phyloP scores from a whole-genome alignment of 2,329 filamentous ascomycete genomes.

The Talaromyces sp. region DNA sequence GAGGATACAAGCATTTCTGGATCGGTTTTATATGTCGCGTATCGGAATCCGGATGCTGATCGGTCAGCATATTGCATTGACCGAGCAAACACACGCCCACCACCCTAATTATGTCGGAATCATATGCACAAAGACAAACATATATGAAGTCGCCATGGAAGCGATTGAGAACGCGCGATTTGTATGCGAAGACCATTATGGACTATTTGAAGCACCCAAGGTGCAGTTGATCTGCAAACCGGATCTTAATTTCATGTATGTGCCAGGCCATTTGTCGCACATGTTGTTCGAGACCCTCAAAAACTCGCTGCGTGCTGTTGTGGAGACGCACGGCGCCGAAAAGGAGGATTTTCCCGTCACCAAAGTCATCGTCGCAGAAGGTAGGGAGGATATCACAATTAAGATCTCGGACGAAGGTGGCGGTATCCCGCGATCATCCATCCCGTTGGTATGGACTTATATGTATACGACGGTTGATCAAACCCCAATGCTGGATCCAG shows the following conservation, averaged over 20 bases:
- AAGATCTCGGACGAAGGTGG: conserved; percentile 97
- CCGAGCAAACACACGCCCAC: conserved; percentile 81
- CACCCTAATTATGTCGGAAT: conserved; percentile 96
- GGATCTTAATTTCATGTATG: conserved; percentile 97
- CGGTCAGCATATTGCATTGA: conserved; percentile 94
- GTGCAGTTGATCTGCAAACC: conserved; percentile 94
- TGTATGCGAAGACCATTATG: conserved; percentile 97
- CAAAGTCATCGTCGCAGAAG: conserved; percentile 95
- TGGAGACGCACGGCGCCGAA: conserved; percentile 90
- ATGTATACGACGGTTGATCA: conserved; percentile 99
- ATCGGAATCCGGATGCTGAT: conserved; percentile 99
- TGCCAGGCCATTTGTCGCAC: conserved; percentile 95
- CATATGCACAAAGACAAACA: conserved; percentile 98
- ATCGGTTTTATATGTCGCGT: conserved; percentile 99
- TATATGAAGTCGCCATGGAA: conserved; percentile 88
- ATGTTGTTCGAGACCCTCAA: conserved; percentile 99
- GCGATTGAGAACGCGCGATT: conserved; percentile 99
- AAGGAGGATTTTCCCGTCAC: conserved; percentile 95
- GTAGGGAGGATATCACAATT: conserved; percentile 97
- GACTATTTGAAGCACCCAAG: conserved; percentile 92
- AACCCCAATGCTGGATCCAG: conserved; percentile 88
- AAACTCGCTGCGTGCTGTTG: conserved; percentile 93
- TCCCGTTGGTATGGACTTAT: conserved; percentile 98
- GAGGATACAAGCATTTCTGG: conserved; percentile 94
- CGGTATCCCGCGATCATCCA: conserved; percentile 85